Base-by-base conservation (phyloP, 1,284 basidiomycete species). In the Malassezia equina region DNA sequence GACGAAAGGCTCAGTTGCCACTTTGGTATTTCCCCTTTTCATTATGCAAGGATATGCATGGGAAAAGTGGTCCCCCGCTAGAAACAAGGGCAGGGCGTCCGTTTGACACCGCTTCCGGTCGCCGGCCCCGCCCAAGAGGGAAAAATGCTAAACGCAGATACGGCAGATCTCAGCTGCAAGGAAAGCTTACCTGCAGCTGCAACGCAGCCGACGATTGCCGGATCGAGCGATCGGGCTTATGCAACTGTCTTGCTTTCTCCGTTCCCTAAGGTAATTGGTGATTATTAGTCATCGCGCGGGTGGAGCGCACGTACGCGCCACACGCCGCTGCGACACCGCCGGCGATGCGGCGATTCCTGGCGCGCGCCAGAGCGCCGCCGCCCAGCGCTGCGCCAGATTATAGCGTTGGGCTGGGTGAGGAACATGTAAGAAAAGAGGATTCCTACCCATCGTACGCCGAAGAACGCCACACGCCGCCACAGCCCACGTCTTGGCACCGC, bases 361-460 rank as follows among this genome's bases (percentile, higher is more conserved):
- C 24, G 41, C 41, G 41, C 24, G 41, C 41, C 41, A 24, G 41
- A 43, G 41, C n/a, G 41, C 41, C 41, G 41, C 41, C 24, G 21
- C 21, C 19, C 39, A 17, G 25, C 42, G 24, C 17, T 17, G 42
- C 15, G 24, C 5, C 23, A 17, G n/a, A 29, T 17, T 8, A 4
- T 25, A 28, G 24, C 27, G 42, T 4, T 11, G 41, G 19, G 41
- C 21, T 8, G 12, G 24, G 24, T 17, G 23, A 15, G 41, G n/a
- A 27, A 15, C 11, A 28, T 24, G 12, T 5, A 24, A 32, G 8
- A 15, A 7, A 13, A 5, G 17, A 29, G 12, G 19, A 31, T 17
- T 25, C 45, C 3, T 50, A 50, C 27, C 48, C 48, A 19, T 40
- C 48, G 17, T 50, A 50, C 19, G 48, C 23, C 3, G 48, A 50